Conservation (phyloP, 345 rosid species). For the Passiflora organensis region DNA sequence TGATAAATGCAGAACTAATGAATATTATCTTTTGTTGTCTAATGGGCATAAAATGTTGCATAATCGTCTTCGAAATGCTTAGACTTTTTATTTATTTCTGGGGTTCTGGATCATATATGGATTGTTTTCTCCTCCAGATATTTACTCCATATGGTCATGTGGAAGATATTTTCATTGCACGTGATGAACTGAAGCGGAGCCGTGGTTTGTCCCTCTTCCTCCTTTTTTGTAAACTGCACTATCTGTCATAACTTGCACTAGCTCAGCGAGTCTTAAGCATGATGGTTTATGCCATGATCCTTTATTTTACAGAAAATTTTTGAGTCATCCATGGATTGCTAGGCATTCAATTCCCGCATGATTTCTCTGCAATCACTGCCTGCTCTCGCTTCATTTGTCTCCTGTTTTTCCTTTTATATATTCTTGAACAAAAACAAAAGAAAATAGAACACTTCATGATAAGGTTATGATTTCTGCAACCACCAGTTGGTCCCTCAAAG, state of each 20-base stretch:
- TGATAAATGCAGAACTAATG: background rate
- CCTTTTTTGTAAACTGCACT: background rate
- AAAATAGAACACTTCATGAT: background rate
- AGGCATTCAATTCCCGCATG: background rate
- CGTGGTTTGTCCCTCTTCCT: slow-evolving; percentile 49
- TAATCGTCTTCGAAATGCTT: background rate
- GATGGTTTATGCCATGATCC: background rate
- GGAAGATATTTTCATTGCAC: slow-evolving; percentile 65
- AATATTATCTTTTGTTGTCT: background rate
- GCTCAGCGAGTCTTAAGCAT: slow-evolving; percentile 1
- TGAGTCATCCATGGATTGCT: background rate
- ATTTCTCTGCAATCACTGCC: background rate
- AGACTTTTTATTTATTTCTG: background rate
- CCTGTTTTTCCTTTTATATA: background rate
- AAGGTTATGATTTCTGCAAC: background rate
- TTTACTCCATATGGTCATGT: slow-evolving; percentile 65
- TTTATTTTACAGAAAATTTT: slow-evolving; percentile 4
- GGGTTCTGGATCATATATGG: slow-evolving; percentile 8
- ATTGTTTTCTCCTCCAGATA: slow-evolving; percentile 42
- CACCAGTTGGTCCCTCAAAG: no score
- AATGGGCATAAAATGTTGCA: background rate
- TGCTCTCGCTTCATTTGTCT: background rate
- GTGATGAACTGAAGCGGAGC: slow-evolving; percentile 58
- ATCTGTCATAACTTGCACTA: slow-evolving; percentile 1
- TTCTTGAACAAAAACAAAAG: background rate